Percentiles rank a stretch among this genome's conserved stretches.
phyloP scores from a whole-genome alignment of 139 green algal genomes.

The Auxenochlorella pyrenoidosa region DNA sequence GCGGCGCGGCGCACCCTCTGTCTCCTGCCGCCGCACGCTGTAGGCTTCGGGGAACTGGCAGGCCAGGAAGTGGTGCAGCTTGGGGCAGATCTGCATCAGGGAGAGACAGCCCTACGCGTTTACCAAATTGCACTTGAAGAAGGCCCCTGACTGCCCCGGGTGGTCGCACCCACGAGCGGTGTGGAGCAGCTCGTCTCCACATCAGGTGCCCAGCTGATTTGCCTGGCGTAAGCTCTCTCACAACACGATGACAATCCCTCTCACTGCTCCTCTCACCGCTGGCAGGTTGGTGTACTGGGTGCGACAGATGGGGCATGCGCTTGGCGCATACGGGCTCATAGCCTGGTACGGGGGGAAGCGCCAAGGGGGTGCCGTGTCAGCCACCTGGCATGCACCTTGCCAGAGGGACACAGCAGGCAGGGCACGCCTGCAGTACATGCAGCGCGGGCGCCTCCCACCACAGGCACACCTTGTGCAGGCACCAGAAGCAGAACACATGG shows the following conservation, averaged over 20 bases:
- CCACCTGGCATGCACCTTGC: too few species aligned
- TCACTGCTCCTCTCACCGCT: slow-evolving; percentile 24
- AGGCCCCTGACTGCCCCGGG: too few species aligned
- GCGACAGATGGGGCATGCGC: slow-evolving; percentile 53
- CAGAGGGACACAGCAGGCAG: background rate
- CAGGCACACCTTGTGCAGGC: slow-evolving; percentile 18
- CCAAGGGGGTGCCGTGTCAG: too few species aligned
- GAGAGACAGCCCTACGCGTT: too few species aligned
- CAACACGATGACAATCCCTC: too few species aligned
- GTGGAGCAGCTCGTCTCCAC: too few species aligned
- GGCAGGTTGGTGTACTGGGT: slow-evolving; percentile 51
- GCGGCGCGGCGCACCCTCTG: slow-evolving; percentile 7
- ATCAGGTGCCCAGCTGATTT: too few species aligned
- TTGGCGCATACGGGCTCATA: slow-evolving; percentile 49
- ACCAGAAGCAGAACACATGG: slow-evolving; percentile 77
- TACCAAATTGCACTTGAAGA: too few species aligned
- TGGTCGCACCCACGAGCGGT: too few species aligned
- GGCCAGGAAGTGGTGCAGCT: slow-evolving; percentile 52
- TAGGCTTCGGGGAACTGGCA: slow-evolving; percentile 47
- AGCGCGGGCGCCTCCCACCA: too few species aligned
- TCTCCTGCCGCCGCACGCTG: slow-evolving; percentile 30
- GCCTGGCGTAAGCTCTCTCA: too few species aligned
- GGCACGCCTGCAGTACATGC: too few species aligned
- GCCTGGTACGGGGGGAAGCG: background rate
- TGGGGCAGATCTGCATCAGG: slow-evolving; percentile 39